Evolutionary conservation across 2,329 filamentous ascomycete species (phyloP), one percentile per base, ranked within the genome.

Genomic region (Phyllosticta paracitricarpa): DNA sequence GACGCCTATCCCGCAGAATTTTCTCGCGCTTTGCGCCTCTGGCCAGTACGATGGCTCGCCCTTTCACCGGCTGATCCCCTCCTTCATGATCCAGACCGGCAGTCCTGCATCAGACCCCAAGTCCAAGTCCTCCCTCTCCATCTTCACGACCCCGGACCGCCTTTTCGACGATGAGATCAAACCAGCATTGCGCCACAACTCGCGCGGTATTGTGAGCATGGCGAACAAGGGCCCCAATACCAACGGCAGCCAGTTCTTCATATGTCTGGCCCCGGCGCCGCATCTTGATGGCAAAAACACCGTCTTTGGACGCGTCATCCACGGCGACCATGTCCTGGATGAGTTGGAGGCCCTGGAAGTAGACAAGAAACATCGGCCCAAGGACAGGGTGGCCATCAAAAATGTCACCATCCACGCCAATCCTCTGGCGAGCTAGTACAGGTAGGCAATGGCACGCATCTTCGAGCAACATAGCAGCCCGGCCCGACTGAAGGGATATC

Each of bases 281-380:
- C 90, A 94, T 75, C 78, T 95, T 52, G 90, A 94, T 72, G 89
- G 89, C 4, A 83, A 90, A 71, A 94, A 94, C 71, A 92, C 89
- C 0, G 86, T 93, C 1, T 93, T 95, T 75, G 89, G 89, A 10
- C 86, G 87, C 72, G 79, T 93, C 35, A 71, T 87, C 51, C 77
- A 77, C 68, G 71, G 76, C 10, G 64, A 77, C 61, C 82, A 79
- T 40, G 89, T 87, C 4, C 74, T 94, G 67, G 83, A 85, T 61
- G 85, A 83, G 72, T 81, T 94, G 69, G 89, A 94, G 77, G 81
- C 76, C 24, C 73, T 89, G 22, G 82, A 85, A 64, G 84, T 92
- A 56, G 90, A 94, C 73, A 88, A 86, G 77, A 94, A 93, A 80
- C 86, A 82, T 67, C 78, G 89, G 57, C 89, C 89, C 0, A 85